These are phyloP conservation scores for Leccinum disarticulatum DNA, from an alignment of 768 basidiomycete genomes.

Conservation along the genomic window DNA sequence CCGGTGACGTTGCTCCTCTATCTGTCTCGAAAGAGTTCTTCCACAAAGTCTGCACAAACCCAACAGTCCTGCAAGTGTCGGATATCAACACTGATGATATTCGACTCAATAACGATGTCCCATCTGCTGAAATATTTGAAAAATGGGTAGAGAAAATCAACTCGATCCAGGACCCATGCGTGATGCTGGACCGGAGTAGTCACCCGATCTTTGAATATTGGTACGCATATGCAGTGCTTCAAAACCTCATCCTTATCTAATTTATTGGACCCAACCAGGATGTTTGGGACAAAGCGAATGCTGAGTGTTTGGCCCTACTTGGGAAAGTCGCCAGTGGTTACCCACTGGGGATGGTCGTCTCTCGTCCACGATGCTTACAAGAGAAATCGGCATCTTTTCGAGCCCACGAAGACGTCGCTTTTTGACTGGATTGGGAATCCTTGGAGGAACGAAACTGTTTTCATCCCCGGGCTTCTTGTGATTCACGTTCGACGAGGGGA, in stretches of 20 bases:
- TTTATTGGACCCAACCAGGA: conserved; percentile 19
- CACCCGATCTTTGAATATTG: conserved; percentile 36
- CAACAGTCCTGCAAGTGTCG: conserved; percentile 33
- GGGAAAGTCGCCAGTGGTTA: conserved; percentile 34
- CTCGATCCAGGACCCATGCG: conserved; percentile 38
- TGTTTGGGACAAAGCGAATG: conserved; percentile 35
- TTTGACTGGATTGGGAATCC: neutral
- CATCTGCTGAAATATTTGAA: conserved; percentile 34
- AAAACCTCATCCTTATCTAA: neutral
- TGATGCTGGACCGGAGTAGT: conserved; percentile 33
- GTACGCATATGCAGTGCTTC: conserved; percentile 26
- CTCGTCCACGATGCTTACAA: conserved; percentile 34
- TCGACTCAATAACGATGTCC: conserved; percentile 22
- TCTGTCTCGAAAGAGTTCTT: conserved; percentile 39
- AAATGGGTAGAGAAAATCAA: conserved; percentile 39
- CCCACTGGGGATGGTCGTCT: conserved; percentile 40
- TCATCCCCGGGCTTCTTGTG: conserved; percentile 44
- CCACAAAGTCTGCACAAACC: conserved; percentile 40
- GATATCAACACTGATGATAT: conserved; percentile 32
- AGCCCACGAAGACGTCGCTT: neutral
- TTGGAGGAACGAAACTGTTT: conserved; percentile 1
- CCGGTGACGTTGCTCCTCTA: conserved; percentile 32
- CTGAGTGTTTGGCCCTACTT: conserved; percentile 37
- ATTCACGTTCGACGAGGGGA: conserved; percentile 55
- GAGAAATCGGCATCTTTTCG: conserved; percentile 32